Evolutionary conservation across 352 stramenopile species (phyloP), one percentile per base, ranked within the genome.

Genomic region (Phytophthora pistaciae): DNA sequence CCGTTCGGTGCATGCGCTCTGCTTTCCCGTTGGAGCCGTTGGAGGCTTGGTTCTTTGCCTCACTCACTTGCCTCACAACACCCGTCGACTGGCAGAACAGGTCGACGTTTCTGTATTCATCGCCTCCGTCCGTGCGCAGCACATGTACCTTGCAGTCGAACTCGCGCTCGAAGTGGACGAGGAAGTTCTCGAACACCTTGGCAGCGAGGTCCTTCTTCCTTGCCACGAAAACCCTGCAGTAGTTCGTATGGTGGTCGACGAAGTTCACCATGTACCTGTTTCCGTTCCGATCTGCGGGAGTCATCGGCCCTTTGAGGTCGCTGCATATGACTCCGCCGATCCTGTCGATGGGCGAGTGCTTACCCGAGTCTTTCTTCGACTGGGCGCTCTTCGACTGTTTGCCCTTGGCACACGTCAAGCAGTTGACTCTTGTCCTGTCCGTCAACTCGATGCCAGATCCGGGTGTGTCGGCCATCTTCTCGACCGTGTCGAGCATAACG

Each of bases 261-360:
- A 56, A 56, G 50, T 56, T 56, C 6, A 56, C 18, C 21, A 56
- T 56, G 13, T 40, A 56, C 38, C 38, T n/a, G 16, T 18, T 48
- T 14, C 40, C 40, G 11, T 48, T 16, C 1, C 40, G 40, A 20
- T 40, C 52, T 9, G 14, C 16, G 1, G 52, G 52, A 6, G 52
- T 57, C 52, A 57, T 57, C 16, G 52, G 52, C 2, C 52, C 52
- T 8, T 57, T 57, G 18, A 57, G 33, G n/a, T 57, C 52, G 3
- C 25, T 42, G 14, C 52, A 57, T 3, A 57, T 57, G 0, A 57
- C 52, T 0, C 52, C 52, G 3, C 52, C 52, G 6, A 57, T 40
- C 25, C 52, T 42, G 25, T 57, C 52, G 52, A 57, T 57, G 27
- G 52, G 23, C 6, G 52, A 44, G 23, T 57, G 27, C 11, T 29